Percentiles rank a stretch among this genome's conserved stretches.
Conservation (phyloP, 192 early-diverging fungal genomes). For the Thamnidium elegans region DNA sequence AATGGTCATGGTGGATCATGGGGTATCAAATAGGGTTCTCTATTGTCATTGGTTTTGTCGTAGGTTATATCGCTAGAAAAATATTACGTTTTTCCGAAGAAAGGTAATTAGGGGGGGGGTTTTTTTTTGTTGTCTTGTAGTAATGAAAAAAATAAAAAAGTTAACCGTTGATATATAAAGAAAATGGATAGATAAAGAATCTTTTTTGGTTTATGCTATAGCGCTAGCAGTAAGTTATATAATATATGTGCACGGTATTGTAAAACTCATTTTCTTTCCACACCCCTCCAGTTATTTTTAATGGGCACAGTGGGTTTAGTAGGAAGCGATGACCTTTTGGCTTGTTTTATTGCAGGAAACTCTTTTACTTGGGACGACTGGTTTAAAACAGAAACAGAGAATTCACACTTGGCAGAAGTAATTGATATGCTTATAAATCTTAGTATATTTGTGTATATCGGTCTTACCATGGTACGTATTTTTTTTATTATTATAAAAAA, state of each 20-base stretch:
- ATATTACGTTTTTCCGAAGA: conserved; percentile 61
- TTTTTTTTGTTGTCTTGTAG: conserved; percentile 9
- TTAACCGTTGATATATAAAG: conserved; percentile 24
- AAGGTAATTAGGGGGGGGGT: conserved; percentile 51
- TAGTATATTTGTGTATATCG: conserved; percentile 88
- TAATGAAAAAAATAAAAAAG: too few species aligned
- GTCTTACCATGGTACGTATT: conserved; percentile 52
- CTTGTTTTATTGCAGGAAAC: conserved; percentile 78
- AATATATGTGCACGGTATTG: not conserved
- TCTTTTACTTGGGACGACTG: conserved; percentile 89
- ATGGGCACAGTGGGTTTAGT: conserved; percentile 71
- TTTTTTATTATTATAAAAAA: not conserved
- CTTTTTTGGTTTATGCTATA: conserved; percentile 77
- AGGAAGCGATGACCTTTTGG: conserved; percentile 72
- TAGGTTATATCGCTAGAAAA: conserved; percentile 67
- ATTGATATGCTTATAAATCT: conserved; percentile 82
- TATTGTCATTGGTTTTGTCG: conserved; percentile 62
- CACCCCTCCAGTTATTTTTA: conserved; percentile 41
- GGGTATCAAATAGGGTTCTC: conserved; percentile 76
- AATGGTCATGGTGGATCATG: conserved; percentile 70
- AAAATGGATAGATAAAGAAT: conserved; percentile 85
- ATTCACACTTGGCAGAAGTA: conserved; percentile 78
- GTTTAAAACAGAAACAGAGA: conserved; percentile 76
- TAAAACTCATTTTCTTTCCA: not conserved
- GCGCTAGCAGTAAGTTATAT: conserved; percentile 59